These are phyloP conservation scores for Colletotrichum shisoi DNA, from an alignment of 2,329 filamentous ascomycete genomes.

Conservation along the genomic window DNA sequence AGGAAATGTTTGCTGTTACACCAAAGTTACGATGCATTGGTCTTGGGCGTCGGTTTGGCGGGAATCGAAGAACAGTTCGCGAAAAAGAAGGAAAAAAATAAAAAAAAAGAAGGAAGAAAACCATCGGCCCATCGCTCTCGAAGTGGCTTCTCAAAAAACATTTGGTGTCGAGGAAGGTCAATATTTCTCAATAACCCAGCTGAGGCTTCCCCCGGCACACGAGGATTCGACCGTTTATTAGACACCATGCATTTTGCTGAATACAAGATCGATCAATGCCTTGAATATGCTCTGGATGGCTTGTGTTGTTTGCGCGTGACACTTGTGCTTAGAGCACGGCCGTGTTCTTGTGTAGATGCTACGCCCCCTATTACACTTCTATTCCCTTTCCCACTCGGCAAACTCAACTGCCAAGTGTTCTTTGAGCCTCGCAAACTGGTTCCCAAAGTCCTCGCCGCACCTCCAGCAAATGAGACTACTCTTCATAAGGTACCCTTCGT, in stretches of 20 bases:
- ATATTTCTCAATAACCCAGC: neutral
- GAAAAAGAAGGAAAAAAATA: too few relatives aligned
- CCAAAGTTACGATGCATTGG: constrained; percentile 1
- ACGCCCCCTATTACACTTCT: constrained; percentile 38
- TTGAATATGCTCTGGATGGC: neutral
- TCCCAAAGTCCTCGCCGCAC: constrained; percentile 77
- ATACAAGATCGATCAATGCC: constrained; percentile 23
- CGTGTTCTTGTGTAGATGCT: constrained; percentile 12
- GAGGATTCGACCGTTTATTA: constrained; percentile 13
- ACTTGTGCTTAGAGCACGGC: constrained; percentile 15
- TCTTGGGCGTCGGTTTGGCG: constrained; percentile 11
- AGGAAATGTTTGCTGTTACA: constrained; percentile 19
- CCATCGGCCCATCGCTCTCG: constrained; percentile 13
- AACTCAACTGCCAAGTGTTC: constrained; percentile 79
- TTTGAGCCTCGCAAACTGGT: constrained; percentile 77
- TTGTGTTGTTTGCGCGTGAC: neutral
- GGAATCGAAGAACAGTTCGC: constrained; percentile 9
- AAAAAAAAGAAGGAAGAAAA: neutral
- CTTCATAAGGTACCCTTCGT: constrained; percentile 64
- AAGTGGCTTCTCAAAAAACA: constrained; percentile 10
- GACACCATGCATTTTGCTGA: constrained; percentile 27
- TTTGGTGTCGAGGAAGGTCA: constrained; percentile 17
- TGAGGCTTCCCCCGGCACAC: neutral
- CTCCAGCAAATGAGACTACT: constrained; percentile 82
- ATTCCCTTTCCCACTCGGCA: constrained; percentile 74